Evolutionary conservation across 345 rosid species (phyloP), one percentile per base, ranked within the genome.

Genomic region (Erodium maritimum): DNA sequence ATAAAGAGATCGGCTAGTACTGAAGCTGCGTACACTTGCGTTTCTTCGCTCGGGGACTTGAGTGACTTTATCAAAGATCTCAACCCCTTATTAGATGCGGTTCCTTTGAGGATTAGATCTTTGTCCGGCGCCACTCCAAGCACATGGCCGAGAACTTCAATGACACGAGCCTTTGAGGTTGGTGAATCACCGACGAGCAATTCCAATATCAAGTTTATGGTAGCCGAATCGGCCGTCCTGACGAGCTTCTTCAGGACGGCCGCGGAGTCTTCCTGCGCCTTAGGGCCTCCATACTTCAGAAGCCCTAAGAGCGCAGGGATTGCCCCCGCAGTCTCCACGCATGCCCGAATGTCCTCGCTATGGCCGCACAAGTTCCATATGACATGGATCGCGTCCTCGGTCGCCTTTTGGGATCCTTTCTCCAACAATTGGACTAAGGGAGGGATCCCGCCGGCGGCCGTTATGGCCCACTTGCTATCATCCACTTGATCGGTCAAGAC

Each of bases 361-460:
- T 91, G 95, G 68, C 87, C 77, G 67, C 95, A 85, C 68, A 87
- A 74, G 72, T 82, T 84, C 82, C 91, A 79, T 19, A 91, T 79
- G 56, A 91, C 75, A 55, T 66, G 77, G 23, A 96, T 79, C 53
- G 97, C 89, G 74, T 77, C 86, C 67, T 87, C 95, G 75, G 75
- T 79, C 46, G 94, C 90, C 77, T 76, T 83, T 62, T 80, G 87
- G 34, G 97, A 85, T 61, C 96, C 97, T 54, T 76, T 69, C 76
- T 85, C 96, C 22, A 91, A 63, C 66, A 91, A 66, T 70, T 85
- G 96, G 61, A 85, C 97, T 73, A 87, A 65, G 21, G 88, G 97
- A 71, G 97, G 97, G 71, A 91, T 91, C 57, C 97, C 96, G 63
- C 97, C 97, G 5, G 91, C 97, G 56, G 95, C 96, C 18, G 94